Percentiles rank a stretch among this genome's conserved stretches.
These are phyloP conservation scores for Psilocybe cubensis DNA, from an alignment of 768 basidiomycete species.

Conservation along the genomic window DNA sequence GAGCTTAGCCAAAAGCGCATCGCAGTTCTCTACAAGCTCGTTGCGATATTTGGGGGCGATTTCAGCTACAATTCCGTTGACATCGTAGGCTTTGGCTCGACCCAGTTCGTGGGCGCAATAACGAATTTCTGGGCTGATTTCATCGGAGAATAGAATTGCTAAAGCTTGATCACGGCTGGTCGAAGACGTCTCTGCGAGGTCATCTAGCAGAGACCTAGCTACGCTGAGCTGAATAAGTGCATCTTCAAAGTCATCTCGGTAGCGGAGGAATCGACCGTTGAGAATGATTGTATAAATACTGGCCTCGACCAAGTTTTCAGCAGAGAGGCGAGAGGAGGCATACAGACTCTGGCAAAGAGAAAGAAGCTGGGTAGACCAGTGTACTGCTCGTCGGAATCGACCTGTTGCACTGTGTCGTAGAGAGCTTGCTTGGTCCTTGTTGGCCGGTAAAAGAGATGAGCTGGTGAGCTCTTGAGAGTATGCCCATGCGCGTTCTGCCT, in stretches of 20 bases:
- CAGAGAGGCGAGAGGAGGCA: constrained; percentile 51
- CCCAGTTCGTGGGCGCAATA: constrained; percentile 92
- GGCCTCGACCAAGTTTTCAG: constrained; percentile 66
- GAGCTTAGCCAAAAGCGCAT: constrained; percentile 54
- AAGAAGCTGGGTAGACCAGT: constrained; percentile 78
- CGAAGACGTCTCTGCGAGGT: constrained; percentile 61
- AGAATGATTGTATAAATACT: constrained; percentile 80
- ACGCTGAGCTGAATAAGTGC: constrained; percentile 77
- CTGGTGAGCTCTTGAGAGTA: constrained; percentile 80
- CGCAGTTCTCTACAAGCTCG: constrained; percentile 67
- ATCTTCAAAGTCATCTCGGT: constrained; percentile 76
- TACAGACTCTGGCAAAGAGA: constrained; percentile 74
- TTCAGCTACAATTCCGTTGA: constrained; percentile 74
- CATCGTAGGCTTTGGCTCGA: constrained; percentile 75
- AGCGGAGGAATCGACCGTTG: constrained; percentile 82
- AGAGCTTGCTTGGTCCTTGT: constrained; percentile 53
- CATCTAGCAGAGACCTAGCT: constrained; percentile 73
- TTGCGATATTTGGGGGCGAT: constrained; percentile 58
- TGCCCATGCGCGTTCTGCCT: constrained; percentile 92
- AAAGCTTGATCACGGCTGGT: constrained; percentile 89
- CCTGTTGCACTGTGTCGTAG: constrained; percentile 77
- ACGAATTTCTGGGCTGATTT: constrained; percentile 88
- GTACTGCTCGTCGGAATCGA: constrained; percentile 77
- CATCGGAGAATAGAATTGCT: constrained; percentile 81
- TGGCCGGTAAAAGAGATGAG: constrained; percentile 53